Evolutionary conservation across 2,329 filamentous ascomycete species (phyloP).

Genomic region (Penicillium sp.): DNA sequence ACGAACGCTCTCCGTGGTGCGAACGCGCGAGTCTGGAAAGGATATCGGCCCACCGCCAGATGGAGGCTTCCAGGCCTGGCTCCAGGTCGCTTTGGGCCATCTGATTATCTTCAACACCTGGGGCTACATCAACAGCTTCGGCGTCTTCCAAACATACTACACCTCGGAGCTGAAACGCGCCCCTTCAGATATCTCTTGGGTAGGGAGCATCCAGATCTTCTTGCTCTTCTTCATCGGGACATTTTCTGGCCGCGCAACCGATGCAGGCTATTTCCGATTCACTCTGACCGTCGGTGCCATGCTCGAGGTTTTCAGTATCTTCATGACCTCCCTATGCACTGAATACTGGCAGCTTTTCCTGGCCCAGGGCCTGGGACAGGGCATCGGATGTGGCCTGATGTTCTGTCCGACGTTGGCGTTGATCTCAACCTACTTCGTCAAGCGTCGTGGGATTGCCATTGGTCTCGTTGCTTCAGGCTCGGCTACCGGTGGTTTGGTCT

Average conservation of each 20-base stretch:
- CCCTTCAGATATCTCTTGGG: constrained; percentile 50
- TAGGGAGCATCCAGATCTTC: constrained; percentile 50
- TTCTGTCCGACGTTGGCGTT: constrained; percentile 53
- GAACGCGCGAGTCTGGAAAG: constrained; percentile 35
- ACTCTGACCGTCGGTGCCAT: constrained; percentile 42
- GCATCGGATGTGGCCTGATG: constrained; percentile 52
- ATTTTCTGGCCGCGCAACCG: constrained; percentile 49
- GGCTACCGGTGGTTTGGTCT: constrained; percentile 59
- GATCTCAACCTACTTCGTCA: constrained; percentile 57
- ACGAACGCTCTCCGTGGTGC: constrained; percentile 35
- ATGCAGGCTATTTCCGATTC: constrained; percentile 49
- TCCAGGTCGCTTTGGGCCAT: constrained; percentile 50
- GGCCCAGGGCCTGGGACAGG: constrained; percentile 54
- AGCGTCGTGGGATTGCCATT: constrained; percentile 56
- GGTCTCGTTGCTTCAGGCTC: constrained; percentile 57
- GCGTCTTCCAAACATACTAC: constrained; percentile 54
- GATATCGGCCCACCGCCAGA: constrained; percentile 42
- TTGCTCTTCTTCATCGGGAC: constrained; percentile 49
- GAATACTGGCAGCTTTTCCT: constrained; percentile 49
- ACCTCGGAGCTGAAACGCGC: constrained; percentile 37
- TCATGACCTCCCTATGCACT: constrained; percentile 48
- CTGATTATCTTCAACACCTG: constrained; percentile 56
- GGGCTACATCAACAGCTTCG: constrained; percentile 52
- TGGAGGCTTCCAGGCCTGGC: constrained; percentile 53
- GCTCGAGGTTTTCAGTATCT: constrained; percentile 46